Conservation (phyloP, 1,284 basidiomycete species). For the Earliella scabrosa region DNA sequence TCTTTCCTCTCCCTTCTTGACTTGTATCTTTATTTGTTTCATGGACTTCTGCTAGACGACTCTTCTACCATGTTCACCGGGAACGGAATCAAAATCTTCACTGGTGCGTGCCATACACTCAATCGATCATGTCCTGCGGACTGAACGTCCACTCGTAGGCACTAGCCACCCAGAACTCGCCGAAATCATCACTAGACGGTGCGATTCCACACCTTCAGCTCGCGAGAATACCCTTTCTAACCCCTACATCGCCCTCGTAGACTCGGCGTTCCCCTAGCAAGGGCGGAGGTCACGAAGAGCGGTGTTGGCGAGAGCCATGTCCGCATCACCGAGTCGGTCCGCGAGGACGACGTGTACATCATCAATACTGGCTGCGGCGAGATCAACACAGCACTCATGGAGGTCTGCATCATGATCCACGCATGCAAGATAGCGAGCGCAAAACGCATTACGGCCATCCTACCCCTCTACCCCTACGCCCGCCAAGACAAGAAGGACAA, state of each 20-base stretch:
- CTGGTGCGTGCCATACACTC: slow-evolving; percentile 60
- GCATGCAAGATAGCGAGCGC: slow-evolving; percentile 98
- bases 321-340: slow-evolving; percentile 93
- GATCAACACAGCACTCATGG: slow-evolving; percentile 91
- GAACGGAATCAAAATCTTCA: slow-evolving; percentile 90
- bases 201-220: slow-evolving; percentile 20
- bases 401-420: slow-evolving; percentile 99
- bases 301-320: slow-evolving; percentile 94
- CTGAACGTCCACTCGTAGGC: slow-evolving; percentile 48
- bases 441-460: slow-evolving; percentile 94
- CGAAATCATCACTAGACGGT: slow-evolving; percentile 93
- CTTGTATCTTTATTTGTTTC: slow-evolving; percentile 35
- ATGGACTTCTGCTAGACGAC: slow-evolving; percentile 29
- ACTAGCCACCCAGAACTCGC: slow-evolving; percentile 97
- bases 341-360: slow-evolving; percentile 99
- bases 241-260: slow-evolving; percentile 45
- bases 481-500: slow-evolving; percentile 99
- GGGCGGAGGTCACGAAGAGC: slow-evolving; percentile 86
- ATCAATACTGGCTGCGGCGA: slow-evolving; percentile 92
- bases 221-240: not conserved
- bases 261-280: slow-evolving; percentile 83
- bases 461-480: slow-evolving; percentile 94
- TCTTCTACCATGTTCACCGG: slow-evolving; percentile 66
- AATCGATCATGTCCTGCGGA: slow-evolving; percentile 12
- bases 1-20: slow-evolving; percentile 24